Base-by-base conservation (phyloP, 2,329 filamentous ascomycete genomes). In the Diatrype stigma region DNA sequence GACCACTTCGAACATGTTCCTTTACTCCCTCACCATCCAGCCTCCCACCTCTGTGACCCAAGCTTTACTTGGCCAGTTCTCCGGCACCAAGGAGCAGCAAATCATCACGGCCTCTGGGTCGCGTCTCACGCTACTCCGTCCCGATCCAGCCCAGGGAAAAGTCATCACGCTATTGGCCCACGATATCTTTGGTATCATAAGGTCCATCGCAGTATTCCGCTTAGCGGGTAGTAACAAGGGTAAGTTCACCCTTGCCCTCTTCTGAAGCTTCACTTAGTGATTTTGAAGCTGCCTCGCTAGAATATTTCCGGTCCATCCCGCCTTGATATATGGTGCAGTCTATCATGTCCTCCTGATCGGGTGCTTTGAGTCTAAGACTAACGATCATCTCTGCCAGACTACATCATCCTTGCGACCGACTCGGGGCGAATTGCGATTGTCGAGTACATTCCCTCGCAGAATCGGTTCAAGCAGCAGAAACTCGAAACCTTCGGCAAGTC, bases 401-500 rank as follows among this genome's bases (percentile, higher is more conserved):
- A 95, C 68, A 86, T 99, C 62, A 94, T 97, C 63, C 83, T 99
- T 60, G 89, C 90, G 49, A 96, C 92, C 46, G 94, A 99, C 73
- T 97, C 94, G 26, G 94, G 94, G 58, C 89, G 94, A 46, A 93
- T 99, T 63, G 87, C 93, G 22, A 91, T 97, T 62, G 79, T 97
- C 67, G 93, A 96, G 72, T 99, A 96, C 70, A 74, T 93, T 34
- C 86, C 89, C 14, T 82, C 88, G 17, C 85, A 91, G 69, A 96
- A 96, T 68, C 84, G 85, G 46, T 96, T 99, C 71, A 86, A 86
- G 62, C 86, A 90, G 45, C 81, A 97, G 57, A 94, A 97, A 65
- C 81, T 96, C 51, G 95, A 99, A 75, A 99, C 95, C 0, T 99
- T 96, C 69, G 94, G 94, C 60, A 99, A 99, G 72, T 97, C 94